Base-by-base conservation (phyloP, 2,329 filamentous ascomycete genomes). In the Penicillium hordei region DNA sequence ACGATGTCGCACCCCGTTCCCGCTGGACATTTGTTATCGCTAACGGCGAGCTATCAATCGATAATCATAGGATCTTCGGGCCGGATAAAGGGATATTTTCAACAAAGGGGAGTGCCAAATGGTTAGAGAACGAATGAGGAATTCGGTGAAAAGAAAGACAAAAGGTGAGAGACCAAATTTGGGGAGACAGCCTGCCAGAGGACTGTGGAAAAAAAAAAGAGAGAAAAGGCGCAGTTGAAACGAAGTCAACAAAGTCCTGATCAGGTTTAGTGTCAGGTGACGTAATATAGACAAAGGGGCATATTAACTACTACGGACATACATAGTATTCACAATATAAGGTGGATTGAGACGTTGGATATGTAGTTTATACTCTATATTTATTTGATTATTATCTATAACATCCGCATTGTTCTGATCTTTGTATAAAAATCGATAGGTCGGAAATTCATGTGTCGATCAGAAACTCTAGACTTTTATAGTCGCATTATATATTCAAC, bases 1-100 rank as follows among this genome's bases (percentile, higher is more conserved):
- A 76, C 75, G 67, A 67, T 58, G 62, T 67, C 66, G 63, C 58
- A 70, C 62, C 65, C 68, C 71, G 69, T 65, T 67, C 69, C 66
- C 65, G 71, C 65, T 73, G 73, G 72, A 76, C 74, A 76, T 76
- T 76, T 69, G 73, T 74, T 69, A 61, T 61, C 65, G 61, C 48
- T 57, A 48, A 42, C 36, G 57, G 53, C 51, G 59, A 55, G 60
- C 43, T 55, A 57, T 54, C 48, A 44, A 54, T 42, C 45, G 42
- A 44, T 42, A 49, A 45, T 51, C 55, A 48, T 40, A 25, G 33
- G n/a, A 21, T 17, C 25, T 40, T 25, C 43, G 54, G 25, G 13
- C 36, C 15, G 46, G 43, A 44, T 29, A 53, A 38, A 27, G 25
- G n/a, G 19, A 44, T 39, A 27, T 31, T 49, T 13, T 49, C 50